Conservation (phyloP, 2,329 filamentous ascomycete species). For the Purpureocillium takamizusanense region DNA sequence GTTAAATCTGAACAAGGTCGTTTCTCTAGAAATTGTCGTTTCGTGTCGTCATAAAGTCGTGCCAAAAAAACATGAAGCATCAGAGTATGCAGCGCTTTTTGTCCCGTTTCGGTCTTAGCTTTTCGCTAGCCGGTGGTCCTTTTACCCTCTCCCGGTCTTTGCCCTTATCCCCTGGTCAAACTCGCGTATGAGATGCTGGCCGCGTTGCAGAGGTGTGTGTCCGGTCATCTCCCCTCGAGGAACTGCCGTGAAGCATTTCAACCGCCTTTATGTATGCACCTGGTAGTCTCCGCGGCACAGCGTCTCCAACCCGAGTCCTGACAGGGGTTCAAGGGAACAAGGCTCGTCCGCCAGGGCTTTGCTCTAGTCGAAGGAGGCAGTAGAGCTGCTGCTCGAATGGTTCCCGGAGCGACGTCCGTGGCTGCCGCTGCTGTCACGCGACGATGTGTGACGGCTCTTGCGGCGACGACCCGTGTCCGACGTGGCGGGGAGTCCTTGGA, state of each 20-base stretch:
- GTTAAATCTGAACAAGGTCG: constrained; percentile 2
- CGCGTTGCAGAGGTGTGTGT: constrained; percentile 6
- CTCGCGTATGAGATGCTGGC: background rate
- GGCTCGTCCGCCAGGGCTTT: background rate
- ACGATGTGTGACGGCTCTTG: constrained; percentile 44
- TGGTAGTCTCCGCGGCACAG: constrained; percentile 2
- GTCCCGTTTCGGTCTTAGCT: constrained; percentile 1
- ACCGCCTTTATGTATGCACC: constrained; percentile 20
- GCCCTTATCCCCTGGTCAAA: constrained; percentile 7
- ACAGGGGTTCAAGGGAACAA: background rate
- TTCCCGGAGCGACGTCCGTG: constrained; percentile 43
- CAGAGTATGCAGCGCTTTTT: constrained; percentile 6
- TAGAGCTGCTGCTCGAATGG: constrained; percentile 56
- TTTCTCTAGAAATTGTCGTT: constrained; percentile 11
- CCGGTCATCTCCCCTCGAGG: constrained; percentile 18
- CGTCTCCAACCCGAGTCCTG: constrained; percentile 4
- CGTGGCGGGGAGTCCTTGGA: constrained; percentile 54
- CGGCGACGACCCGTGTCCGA: constrained; percentile 35
- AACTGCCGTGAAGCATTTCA: constrained; percentile 29
- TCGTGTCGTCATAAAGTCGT: constrained; percentile 17
- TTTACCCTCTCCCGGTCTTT: constrained; percentile 1
- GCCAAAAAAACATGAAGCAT: constrained; percentile 7
- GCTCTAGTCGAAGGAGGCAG: constrained; percentile 46
- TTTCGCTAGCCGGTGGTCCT: background rate
- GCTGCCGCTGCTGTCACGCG: constrained; percentile 33